Base-by-base conservation (phyloP, 2,329 filamentous ascomycete species). In the Colletotrichum shisoi region DNA sequence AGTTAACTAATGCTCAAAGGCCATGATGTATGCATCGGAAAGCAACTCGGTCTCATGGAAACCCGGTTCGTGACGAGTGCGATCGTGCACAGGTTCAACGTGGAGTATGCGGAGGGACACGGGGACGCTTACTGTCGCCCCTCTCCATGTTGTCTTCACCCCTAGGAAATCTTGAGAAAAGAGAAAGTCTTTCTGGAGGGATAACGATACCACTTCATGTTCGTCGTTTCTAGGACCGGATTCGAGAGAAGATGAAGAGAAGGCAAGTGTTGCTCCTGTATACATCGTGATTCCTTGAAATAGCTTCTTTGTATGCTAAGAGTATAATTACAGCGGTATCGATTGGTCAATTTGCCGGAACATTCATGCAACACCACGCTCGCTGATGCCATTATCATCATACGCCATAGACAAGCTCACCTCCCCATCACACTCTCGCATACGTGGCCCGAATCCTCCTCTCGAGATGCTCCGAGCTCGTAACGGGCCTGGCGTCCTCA, bases 1-100 rank as follows among this genome's bases (percentile, higher is more conserved):
- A 5, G 12, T 37, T 34, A 1, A 51, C 13, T 11, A 0, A 46
- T 8, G 7, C 3, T 15, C 4, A 9, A 1, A 64, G 62, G 53
- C 21, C 46, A 76, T 72, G 77, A 75, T 54, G 74, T 74, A 2
- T 80, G 78, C 39, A 74, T 75, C 2, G 78, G 78, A 2, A 78
- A 78, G 63, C 73, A 75, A 53, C 71, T 79, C 0, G 78, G 72
- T 0, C 69, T 79, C 9, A 74, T 78, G 71, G 76, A 79, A 57
- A 48, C 76, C n/a, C 64, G 71, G 13, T 67, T 67, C 13, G 62
- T 69, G 9, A 64, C 60, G 24, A 63, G 63, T 45, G 63, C 63
- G 3, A 56, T 69, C 4, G 63, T 60, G n/a, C 62, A 57, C 34
- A 52, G 31, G 37, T 69, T 59, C 19, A 52, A 69, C 31, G 24